A percentile compares a stretch with the other conserved stretches of the same genome.
Evolutionary conservation across 345 rosid species (phyloP).

Genomic region (Kernera saxatilis): DNA sequence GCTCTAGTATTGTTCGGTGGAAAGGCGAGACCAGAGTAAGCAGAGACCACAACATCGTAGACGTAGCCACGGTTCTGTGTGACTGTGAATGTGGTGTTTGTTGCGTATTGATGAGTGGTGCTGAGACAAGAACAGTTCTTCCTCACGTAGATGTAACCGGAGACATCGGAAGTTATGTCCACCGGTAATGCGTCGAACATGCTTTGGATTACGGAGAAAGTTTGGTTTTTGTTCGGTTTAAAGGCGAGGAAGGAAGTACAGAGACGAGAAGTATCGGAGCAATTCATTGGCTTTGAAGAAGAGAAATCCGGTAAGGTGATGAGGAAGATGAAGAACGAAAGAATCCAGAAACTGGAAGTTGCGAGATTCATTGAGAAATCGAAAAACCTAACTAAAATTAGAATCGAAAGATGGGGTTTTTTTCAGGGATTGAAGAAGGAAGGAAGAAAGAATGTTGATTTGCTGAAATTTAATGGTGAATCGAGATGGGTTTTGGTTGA

Average conservation of each 20-base stretch:
- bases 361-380: constrained; percentile 36
- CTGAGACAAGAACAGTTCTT: constrained; percentile 90
- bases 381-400: neutral
- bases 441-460: neutral
- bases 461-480: neutral
- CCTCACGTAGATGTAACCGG: constrained; percentile 55
- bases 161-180: constrained; percentile 52
- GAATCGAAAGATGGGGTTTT: neutral
- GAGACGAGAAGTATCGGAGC: constrained; percentile 74
- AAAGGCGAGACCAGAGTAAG: constrained; percentile 78
- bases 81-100: constrained; percentile 75
- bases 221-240: constrained; percentile 55
- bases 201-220: constrained; percentile 64
- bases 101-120: constrained; percentile 50
- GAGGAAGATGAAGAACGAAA: constrained; percentile 18
- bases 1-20: constrained; percentile 47
- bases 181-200: constrained; percentile 78
- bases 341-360: constrained; percentile 19
- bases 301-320: constrained; percentile 26
- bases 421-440: neutral
- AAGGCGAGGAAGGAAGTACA: constrained; percentile 89
- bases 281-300: constrained; percentile 55
- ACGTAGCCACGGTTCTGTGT: constrained; percentile 56
- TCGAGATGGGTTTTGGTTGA: constrained; percentile 10
- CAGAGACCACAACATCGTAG: constrained; percentile 45